Conservation (phyloP, 768 basidiomycete genomes). For the Tylopilus balloui region DNA sequence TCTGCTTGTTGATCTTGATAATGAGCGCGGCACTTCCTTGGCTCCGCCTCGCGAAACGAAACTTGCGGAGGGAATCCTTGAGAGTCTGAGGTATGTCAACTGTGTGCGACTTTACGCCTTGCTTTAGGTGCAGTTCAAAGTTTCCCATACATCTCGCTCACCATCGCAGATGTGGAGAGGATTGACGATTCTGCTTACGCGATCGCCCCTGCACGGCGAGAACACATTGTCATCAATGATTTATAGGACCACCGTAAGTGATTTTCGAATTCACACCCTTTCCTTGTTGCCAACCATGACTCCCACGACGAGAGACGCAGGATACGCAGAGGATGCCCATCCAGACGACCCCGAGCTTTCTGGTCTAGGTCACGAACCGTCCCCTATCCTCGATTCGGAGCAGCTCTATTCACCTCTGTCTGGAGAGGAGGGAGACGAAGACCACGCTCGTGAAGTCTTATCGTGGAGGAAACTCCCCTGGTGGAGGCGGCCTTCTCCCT, state of each 20-base stretch:
- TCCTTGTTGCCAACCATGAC: slow-evolving; percentile 14
- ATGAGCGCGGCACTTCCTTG: slow-evolving; percentile 72
- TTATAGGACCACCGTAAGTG: no score
- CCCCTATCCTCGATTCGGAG: slow-evolving; percentile 26
- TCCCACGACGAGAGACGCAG: neutral
- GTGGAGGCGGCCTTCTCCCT: slow-evolving; percentile 72
- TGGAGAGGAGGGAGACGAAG: slow-evolving; percentile 24
- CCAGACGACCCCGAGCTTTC: slow-evolving; percentile 42
- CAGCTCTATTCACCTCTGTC: slow-evolving; percentile 8
- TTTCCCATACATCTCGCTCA: slow-evolving; percentile 11
- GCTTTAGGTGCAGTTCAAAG: neutral
- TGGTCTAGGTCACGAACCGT: slow-evolving; percentile 37
- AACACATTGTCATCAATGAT: no score
- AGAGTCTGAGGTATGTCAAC: slow-evolving; percentile 83
- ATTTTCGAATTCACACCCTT: neutral
- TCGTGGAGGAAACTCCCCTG: slow-evolving; percentile 46
- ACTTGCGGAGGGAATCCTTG: slow-evolving; percentile 78
- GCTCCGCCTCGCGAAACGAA: slow-evolving; percentile 65
- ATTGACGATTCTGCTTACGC: neutral
- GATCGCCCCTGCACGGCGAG: neutral
- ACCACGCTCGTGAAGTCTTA: slow-evolving; percentile 26
- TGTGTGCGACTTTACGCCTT: slow-evolving; percentile 37
- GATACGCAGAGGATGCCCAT: slow-evolving; percentile 27
- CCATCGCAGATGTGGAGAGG: slow-evolving; percentile 14
- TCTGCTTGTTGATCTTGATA: slow-evolving; percentile 86